Base-by-base conservation (phyloP, 2,329 filamentous ascomycete genomes). In the Cladorrhinum sp. region DNA sequence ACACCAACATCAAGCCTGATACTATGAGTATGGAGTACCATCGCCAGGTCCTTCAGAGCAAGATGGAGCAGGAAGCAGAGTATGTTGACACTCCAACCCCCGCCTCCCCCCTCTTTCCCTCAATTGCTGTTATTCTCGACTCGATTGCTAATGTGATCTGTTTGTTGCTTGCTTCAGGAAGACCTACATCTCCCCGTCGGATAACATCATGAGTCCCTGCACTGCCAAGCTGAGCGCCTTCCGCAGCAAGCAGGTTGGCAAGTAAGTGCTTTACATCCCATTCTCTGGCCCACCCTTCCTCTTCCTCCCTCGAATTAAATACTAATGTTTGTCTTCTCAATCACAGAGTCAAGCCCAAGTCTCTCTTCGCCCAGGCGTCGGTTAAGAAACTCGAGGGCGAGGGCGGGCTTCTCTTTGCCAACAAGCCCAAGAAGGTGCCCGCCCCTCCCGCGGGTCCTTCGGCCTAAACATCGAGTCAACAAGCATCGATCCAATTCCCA, bases 151-250 rank as follows among this genome's bases (percentile, higher is more conserved):
- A 51, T 45, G n/a, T n/a, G n/a, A n/a, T n/a, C n/a, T n/a, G n/a
- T 38, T 54, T 45, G 52, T 24, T 32, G 29, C 6, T 32, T 13
- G 29, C 38, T 55, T 71, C 51, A 67, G 66, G 64, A 73, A 68
- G 63, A 69, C 66, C 68, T 93, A 93, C 76, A 80, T 93, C 73
- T 93, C 89, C 18, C 91, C 91, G 2, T 93, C 90, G n/a, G 91
- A 96, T 75, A 87, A 86, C 76, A 93, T 96, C 79, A 90, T 92
- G 87, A 92, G 89, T 69, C 91, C 91, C 36, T 92, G 90, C 75
- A 90, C 88, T 18, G 88, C 90, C 74, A 95, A 95, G 82, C 84
- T 95, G 69, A 89, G 83, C 65, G 88, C 89, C 45, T 85, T 93
- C 75, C 89, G 90, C 76, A 90, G 85, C 77, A 92, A 92, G 79